These are phyloP conservation scores for Echinochloa phyllopogon DNA, from an alignment of 176 grass and related monocot genomes.

Conservation along the genomic window DNA sequence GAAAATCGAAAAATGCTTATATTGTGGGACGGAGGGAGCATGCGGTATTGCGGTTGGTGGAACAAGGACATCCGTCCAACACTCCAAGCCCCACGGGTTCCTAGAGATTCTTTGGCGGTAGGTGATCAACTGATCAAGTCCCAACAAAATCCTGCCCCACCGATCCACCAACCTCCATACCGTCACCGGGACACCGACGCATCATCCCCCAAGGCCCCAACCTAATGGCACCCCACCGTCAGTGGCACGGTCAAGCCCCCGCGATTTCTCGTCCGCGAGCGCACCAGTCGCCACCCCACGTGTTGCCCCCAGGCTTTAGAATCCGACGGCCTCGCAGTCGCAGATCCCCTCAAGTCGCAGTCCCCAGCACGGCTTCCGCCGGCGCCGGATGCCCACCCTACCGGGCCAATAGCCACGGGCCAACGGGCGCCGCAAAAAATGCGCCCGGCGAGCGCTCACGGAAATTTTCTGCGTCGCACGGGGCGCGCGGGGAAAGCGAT, in stretches of 20 bases:
- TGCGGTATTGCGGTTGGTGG: conserved; percentile 53
- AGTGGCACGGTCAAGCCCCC: not conserved
- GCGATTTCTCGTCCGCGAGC: not conserved
- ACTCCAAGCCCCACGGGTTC: conserved; percentile 31
- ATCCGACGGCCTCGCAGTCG: conserved; percentile 7
- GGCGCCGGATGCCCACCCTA: not conserved
- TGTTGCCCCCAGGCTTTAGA: not conserved
- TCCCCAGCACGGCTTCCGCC: conserved; percentile 25
- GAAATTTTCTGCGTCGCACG: conserved; percentile 46
- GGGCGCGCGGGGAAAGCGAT: conserved; percentile 43
- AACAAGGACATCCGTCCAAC: conserved; percentile 36
- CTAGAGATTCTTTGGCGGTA: conserved; percentile 50
- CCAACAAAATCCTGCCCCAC: not conserved
- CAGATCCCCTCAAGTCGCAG: conserved; percentile 36
- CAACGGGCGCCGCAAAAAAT: conserved; percentile 39
- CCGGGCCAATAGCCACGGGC: not conserved
- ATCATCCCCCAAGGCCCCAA: not conserved
- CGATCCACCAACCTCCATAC: not conserved
- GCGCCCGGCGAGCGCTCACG: not conserved
- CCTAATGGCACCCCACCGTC: not conserved
- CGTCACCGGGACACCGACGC: conserved; percentile 11
- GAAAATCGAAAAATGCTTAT: too few relatives aligned
- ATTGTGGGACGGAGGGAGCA: too few relatives aligned
- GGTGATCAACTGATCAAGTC: conserved; percentile 52
- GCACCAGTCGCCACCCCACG: conserved; percentile 22